These are phyloP conservation scores for Ustilaginoidea virens DNA, from an alignment of 2,329 filamentous ascomycete species.

Conservation along the genomic window DNA sequence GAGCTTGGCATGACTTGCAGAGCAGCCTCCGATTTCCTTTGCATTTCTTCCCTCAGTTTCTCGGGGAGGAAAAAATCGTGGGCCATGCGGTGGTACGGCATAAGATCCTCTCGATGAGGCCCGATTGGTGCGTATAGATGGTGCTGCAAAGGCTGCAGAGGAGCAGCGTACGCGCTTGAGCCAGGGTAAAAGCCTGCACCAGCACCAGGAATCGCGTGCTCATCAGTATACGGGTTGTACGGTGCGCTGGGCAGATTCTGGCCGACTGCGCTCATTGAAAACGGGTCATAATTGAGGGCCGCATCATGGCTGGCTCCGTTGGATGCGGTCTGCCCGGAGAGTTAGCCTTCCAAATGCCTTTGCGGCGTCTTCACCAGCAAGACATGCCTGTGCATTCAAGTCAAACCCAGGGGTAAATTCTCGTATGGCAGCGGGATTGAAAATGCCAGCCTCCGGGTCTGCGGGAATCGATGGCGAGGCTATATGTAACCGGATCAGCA, in stretches of 20 bases:
- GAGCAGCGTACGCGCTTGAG: constrained; percentile 34
- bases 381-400: constrained; percentile 28
- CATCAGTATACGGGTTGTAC: constrained; percentile 66
- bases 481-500: not conserved
- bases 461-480: constrained; percentile 23
- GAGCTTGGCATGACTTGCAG: constrained; percentile 69
- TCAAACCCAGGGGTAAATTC: constrained; percentile 48
- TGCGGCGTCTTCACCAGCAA: not conserved
- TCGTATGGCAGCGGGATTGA: constrained; percentile 40
- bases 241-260: constrained; percentile 35
- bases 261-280: constrained; percentile 40
- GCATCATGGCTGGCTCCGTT: constrained; percentile 34
- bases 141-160: constrained; percentile 61
- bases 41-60: constrained; percentile 71
- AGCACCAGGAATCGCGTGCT: constrained; percentile 41
- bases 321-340: constrained; percentile 16
- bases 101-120: constrained; percentile 64
- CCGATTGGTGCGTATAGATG: constrained; percentile 85
- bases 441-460: constrained; percentile 28
- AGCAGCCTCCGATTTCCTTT: constrained; percentile 75
- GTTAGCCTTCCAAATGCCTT: not conserved
- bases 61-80: constrained; percentile 90
- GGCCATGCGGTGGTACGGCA: constrained; percentile 70
- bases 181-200: constrained; percentile 52
- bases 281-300: constrained; percentile 41